phyloP scores from a whole-genome alignment of 1,139 yeast species.

The Yamadazyma trypodendri region DNA sequence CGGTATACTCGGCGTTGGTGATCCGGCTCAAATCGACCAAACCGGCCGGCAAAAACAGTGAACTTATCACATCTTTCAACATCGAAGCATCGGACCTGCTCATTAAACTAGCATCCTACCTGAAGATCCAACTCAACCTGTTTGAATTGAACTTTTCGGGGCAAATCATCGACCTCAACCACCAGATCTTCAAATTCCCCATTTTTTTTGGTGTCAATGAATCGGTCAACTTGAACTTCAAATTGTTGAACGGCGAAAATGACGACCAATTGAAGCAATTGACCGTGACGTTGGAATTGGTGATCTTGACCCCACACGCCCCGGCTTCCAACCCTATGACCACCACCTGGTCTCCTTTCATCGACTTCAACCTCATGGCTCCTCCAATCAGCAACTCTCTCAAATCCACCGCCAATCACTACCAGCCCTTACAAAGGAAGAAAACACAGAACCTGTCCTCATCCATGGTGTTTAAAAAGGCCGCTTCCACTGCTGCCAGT shows the following conservation, averaged over 20 bases:
- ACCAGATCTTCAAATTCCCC: slow-evolving; percentile 28
- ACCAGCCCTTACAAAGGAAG: not conserved
- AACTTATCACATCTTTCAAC: slow-evolving; percentile 54
- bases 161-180: slow-evolving; percentile 26
- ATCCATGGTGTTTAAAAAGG: slow-evolving; percentile 7
- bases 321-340: slow-evolving; percentile 24
- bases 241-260: slow-evolving; percentile 32
- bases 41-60: slow-evolving; percentile 54
- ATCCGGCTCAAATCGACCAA: slow-evolving; percentile 57
- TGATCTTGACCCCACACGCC: slow-evolving; percentile 8
- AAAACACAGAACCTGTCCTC: slow-evolving; percentile 2
- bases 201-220: slow-evolving; percentile 28
- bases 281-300: slow-evolving; percentile 28
- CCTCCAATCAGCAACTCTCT: slow-evolving; percentile 45
- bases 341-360: slow-evolving; percentile 60
- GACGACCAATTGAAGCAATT: slow-evolving; percentile 29
- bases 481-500: not conserved
- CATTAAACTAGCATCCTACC: slow-evolving; percentile 20
- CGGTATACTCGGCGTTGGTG: slow-evolving; percentile 31
- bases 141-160: slow-evolving; percentile 39
- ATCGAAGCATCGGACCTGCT: slow-evolving; percentile 52
- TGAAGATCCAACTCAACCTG: slow-evolving; percentile 8
- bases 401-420: slow-evolving; percentile 17
- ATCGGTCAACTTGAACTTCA: slow-evolving; percentile 45
- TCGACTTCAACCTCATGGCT: slow-evolving; percentile 54